Percentiles rank a stretch among this genome's conserved stretches.
These are phyloP conservation scores for Podospora pseudopauciseta DNA, from an alignment of 495 filamentous ascomycete species.

Conservation along the genomic window DNA sequence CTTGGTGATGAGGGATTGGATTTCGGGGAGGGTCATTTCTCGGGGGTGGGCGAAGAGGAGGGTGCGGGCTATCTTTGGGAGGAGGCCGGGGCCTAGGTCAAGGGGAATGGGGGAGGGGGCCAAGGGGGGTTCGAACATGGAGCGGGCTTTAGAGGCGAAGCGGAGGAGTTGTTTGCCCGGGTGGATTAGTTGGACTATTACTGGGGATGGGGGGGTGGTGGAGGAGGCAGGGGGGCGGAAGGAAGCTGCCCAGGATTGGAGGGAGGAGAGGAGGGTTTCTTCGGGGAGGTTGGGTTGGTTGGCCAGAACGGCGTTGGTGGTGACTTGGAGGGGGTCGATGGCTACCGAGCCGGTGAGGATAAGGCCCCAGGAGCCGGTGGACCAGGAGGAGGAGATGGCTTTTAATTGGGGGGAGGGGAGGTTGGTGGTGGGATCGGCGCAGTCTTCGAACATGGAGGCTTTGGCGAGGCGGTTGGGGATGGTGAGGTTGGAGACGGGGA, in stretches of 20 bases:
- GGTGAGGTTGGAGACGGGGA: constrained; percentile 32
- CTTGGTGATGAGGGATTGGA: constrained; percentile 48
- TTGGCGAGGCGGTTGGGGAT: constrained; percentile 43
- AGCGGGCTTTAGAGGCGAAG: constrained; percentile 40
- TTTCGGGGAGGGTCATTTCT: constrained; percentile 54
- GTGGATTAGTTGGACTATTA: constrained; percentile 56
- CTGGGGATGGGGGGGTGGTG: constrained; percentile 26
- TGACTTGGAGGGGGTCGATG: constrained; percentile 53
- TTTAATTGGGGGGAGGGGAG: constrained; percentile 47
- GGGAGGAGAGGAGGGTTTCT: constrained; percentile 34
- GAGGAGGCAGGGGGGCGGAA: constrained; percentile 3
- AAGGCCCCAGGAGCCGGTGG: constrained; percentile 51
- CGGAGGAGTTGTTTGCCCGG: constrained; percentile 54
- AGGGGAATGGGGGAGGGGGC: constrained; percentile 48
- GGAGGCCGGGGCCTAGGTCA: constrained; percentile 33
- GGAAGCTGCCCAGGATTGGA: constrained; percentile 47
- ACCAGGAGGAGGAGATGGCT: constrained; percentile 54
- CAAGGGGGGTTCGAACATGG: constrained; percentile 46
- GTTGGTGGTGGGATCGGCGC: constrained; percentile 31
- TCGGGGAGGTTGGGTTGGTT: constrained; percentile 27
- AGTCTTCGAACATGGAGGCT: constrained; percentile 43
- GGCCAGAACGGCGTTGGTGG: constrained; percentile 43
- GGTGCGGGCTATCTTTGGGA: constrained; percentile 51
- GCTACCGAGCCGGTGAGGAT: constrained; percentile 37
- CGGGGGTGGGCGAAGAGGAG: constrained; percentile 57